phyloP scores from a whole-genome alignment of 2,329 filamentous ascomycete genomes.

The Capronia epimyces region DNA sequence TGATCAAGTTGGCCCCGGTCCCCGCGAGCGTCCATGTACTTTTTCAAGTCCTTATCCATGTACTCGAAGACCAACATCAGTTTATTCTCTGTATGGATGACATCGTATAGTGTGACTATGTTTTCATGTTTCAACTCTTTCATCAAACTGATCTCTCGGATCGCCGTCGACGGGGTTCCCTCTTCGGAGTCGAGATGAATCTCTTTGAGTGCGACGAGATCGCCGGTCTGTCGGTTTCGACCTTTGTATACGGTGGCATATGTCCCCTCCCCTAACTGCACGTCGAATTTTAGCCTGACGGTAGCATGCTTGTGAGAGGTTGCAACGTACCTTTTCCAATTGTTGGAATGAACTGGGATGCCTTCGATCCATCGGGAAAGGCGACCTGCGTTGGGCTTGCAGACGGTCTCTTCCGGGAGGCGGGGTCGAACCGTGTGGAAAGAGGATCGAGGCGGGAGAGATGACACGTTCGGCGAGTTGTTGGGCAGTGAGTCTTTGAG shows the following conservation, averaged over 20 bases:
- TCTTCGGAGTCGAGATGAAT: conserved; percentile 98
- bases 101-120: conserved; percentile 94
- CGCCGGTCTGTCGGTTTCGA: conserved; percentile 91
- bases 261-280: conserved; percentile 82
- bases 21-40: conserved; percentile 94
- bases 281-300: conserved; percentile 29
- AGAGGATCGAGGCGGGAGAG: conserved; percentile 28
- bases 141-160: conserved; percentile 98
- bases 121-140: conserved; percentile 99
- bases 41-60: conserved; percentile 97
- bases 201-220: conserved; percentile 94
- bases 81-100: conserved; percentile 99
- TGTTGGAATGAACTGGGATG: conserved; percentile 97
- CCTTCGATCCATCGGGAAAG: conserved; percentile 72
- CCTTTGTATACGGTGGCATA: conserved; percentile 99
- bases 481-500: conserved; percentile 18
- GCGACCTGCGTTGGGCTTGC: conserved; percentile 15
- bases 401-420: conserved; percentile 14
- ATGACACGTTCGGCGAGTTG: conserved; percentile 28
- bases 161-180: conserved; percentile 92
- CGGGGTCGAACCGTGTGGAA: conserved; percentile 20
- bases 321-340: conserved; percentile 66
- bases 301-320: neutral
- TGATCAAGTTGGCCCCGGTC: conserved; percentile 86
- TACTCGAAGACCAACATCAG: conserved; percentile 99